These are phyloP conservation scores for Solanum hybrid DNA, from an alignment of 305 asterid species.

Conservation along the genomic window DNA sequence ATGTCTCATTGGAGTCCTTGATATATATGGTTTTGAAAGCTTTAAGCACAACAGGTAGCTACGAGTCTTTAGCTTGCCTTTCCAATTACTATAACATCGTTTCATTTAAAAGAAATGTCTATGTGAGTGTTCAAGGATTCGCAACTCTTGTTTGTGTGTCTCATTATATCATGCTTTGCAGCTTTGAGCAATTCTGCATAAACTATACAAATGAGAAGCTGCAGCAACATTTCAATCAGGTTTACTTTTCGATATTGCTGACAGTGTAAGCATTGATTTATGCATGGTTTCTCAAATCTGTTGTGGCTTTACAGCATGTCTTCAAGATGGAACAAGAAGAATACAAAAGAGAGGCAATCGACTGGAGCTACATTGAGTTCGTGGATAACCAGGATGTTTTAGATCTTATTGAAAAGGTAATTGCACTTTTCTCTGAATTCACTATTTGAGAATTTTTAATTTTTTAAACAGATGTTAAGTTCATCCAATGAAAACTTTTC, in stretches of 20 bases:
- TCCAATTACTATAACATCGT: not conserved
- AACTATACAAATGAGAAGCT: slow-evolving; percentile 95
- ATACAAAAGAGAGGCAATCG: slow-evolving; percentile 80
- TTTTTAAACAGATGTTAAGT: not conserved
- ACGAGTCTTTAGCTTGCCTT: slow-evolving; percentile 8
- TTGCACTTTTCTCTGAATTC: slow-evolving; percentile 7
- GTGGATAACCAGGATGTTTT: slow-evolving; percentile 96
- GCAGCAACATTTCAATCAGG: slow-evolving; percentile 99
- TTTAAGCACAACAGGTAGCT: slow-evolving; percentile 88
- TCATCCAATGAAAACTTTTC: not conserved
- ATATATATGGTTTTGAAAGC: slow-evolving; percentile 97
- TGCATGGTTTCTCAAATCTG: slow-evolving; percentile 21
- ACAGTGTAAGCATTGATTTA: not conserved
- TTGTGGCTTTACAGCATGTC: slow-evolving; percentile 66
- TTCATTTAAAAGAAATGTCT: slow-evolving; percentile 8
- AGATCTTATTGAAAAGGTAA: slow-evolving; percentile 96
- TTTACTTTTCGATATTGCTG: slow-evolving; percentile 17
- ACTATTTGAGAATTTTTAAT: not conserved
- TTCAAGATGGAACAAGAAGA: slow-evolving; percentile 99
- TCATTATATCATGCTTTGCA: slow-evolving; percentile 35
- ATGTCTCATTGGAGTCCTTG: slow-evolving; percentile 89
- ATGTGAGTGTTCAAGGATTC: slow-evolving; percentile 13
- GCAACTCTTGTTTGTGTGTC: slow-evolving; percentile 17
- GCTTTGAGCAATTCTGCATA: slow-evolving; percentile 98
- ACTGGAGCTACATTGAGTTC: slow-evolving; percentile 99